A percentile compares a stretch with the other conserved stretches of the same genome.
These are phyloP conservation scores for Apiosordaria backusii DNA, from an alignment of 495 filamentous ascomycete species.

Conservation along the genomic window DNA sequence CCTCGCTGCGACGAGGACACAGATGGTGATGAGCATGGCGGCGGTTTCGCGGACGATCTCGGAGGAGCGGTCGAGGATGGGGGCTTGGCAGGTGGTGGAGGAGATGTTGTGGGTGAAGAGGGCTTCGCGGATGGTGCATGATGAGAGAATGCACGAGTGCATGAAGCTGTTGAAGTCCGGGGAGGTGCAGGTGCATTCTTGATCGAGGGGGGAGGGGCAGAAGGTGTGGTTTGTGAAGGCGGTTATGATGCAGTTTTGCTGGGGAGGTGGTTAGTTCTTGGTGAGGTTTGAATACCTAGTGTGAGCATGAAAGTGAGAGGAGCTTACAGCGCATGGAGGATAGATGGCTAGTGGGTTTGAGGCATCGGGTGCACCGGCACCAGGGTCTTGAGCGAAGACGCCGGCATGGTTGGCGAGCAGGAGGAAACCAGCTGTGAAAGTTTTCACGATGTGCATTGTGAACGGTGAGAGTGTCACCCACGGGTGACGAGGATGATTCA, in stretches of 20 bases:
- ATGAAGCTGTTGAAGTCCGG: not conserved
- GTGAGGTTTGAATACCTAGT: too few species aligned
- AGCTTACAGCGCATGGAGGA: not conserved
- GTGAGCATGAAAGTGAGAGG: not conserved
- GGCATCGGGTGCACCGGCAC: not conserved
- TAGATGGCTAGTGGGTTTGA: not conserved
- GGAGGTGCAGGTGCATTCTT: not conserved
- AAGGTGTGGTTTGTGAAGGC: not conserved
- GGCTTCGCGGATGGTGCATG: not conserved
- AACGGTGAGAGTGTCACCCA: not conserved
- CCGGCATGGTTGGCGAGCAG: not conserved
- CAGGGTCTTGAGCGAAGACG: not conserved
- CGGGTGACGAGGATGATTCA: not conserved
- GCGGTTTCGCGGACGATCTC: not conserved
- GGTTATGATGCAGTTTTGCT: not conserved
- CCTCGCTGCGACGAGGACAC: not conserved
- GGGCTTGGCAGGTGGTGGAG: not conserved
- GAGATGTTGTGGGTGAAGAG: not conserved
- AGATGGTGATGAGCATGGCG: not conserved
- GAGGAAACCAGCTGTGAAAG: not conserved
- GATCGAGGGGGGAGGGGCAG: not conserved
- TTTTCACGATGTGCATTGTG: not conserved
- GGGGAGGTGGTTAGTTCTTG: not conserved
- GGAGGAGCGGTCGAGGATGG: not conserved
- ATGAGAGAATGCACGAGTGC: not conserved